phyloP scores from a whole-genome alignment of 179 eudicot genomes.

The Drosera spatulata region DNA sequence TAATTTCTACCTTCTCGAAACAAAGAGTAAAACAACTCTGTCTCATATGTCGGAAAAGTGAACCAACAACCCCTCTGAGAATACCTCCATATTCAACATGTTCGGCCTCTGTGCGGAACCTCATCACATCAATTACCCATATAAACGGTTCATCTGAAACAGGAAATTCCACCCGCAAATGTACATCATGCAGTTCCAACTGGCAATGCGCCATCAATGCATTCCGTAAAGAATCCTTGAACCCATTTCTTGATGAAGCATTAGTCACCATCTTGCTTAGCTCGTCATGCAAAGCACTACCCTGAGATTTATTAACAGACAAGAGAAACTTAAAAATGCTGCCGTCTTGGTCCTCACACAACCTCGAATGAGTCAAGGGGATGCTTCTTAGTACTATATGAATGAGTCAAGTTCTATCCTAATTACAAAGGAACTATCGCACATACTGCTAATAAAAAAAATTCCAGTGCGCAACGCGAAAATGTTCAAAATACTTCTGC shows the following conservation, averaged over 20 bases:
- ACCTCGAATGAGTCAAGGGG: background rate
- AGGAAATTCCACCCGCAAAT: constrained; percentile 42
- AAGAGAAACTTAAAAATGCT: background rate
- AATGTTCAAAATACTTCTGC: too few species aligned
- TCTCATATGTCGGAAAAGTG: constrained; percentile 34
- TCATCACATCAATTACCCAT: constrained; percentile 28
- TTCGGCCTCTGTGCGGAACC: constrained; percentile 33
- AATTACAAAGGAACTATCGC: too few species aligned
- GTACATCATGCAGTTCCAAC: constrained; percentile 42
- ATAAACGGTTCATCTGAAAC: constrained; percentile 27
- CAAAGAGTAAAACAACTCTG: constrained; percentile 37
- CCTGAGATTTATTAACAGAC: constrained; percentile 43
- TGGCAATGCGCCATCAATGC: constrained; percentile 35
- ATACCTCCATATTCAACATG: constrained; percentile 24
- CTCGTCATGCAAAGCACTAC: constrained; percentile 56
- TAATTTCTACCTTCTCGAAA: constrained; percentile 33
- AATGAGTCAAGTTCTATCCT: background rate
- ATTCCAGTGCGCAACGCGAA: too few species aligned
- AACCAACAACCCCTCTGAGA: constrained; percentile 34
- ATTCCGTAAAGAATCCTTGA: constrained; percentile 32
- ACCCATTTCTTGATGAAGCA: constrained; percentile 19
- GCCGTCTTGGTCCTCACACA: background rate
- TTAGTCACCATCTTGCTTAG: constrained; percentile 35
- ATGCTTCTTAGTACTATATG: background rate
- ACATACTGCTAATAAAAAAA: too few species aligned